Percentiles rank a stretch among this genome's conserved stretches.
These are phyloP conservation scores for Fomes fomentarius DNA, from an alignment of 1,284 basidiomycete genomes.

Conservation along the genomic window DNA sequence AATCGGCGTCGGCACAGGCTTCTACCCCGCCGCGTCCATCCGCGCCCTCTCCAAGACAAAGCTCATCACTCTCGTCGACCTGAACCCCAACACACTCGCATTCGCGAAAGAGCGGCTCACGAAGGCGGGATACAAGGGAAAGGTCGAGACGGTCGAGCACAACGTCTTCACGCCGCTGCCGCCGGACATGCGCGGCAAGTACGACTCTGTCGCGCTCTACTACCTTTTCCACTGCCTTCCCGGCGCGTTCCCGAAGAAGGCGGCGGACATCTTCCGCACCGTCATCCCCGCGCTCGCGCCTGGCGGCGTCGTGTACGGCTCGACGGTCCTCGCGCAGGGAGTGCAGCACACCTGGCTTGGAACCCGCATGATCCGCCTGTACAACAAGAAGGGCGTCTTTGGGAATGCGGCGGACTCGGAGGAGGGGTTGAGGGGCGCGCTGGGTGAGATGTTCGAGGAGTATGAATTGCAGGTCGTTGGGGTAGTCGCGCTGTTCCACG, in stretches of 20 bases:
- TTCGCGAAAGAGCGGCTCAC: slow-evolving; percentile 14
- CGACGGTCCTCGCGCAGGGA: slow-evolving; percentile 26
- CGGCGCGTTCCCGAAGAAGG: slow-evolving; percentile 28
- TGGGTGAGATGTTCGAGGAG: slow-evolving; percentile 24
- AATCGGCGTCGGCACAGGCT: slow-evolving; percentile 32
- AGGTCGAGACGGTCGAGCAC: slow-evolving; percentile 20
- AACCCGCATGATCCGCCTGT: slow-evolving; percentile 15
- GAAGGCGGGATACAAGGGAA: slow-evolving; percentile 23
- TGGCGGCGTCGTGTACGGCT: slow-evolving; percentile 27
- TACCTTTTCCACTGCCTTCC: too few relatives aligned
- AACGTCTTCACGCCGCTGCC: slow-evolving; percentile 26
- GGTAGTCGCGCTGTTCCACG: slow-evolving; percentile 26
- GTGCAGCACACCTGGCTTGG: slow-evolving; percentile 28
- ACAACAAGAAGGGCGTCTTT: slow-evolving; percentile 27
- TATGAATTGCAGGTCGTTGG: slow-evolving; percentile 25
- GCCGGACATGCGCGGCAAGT: slow-evolving; percentile 6
- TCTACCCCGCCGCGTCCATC: slow-evolving; percentile 24
- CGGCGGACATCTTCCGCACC: slow-evolving; percentile 12
- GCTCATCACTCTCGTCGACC: slow-evolving; percentile 26
- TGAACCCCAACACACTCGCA: slow-evolving; percentile 25
- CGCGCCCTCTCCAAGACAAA: slow-evolving; percentile 18
- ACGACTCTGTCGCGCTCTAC: slow-evolving; percentile 31
- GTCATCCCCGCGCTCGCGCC: slow-evolving; percentile 21
- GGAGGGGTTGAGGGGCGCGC: slow-evolving; percentile 21
- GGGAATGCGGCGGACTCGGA: too few relatives aligned